These are phyloP conservation scores for Candida namnaoensis DNA, from an alignment of 805 yeast species.

Conservation along the genomic window DNA sequence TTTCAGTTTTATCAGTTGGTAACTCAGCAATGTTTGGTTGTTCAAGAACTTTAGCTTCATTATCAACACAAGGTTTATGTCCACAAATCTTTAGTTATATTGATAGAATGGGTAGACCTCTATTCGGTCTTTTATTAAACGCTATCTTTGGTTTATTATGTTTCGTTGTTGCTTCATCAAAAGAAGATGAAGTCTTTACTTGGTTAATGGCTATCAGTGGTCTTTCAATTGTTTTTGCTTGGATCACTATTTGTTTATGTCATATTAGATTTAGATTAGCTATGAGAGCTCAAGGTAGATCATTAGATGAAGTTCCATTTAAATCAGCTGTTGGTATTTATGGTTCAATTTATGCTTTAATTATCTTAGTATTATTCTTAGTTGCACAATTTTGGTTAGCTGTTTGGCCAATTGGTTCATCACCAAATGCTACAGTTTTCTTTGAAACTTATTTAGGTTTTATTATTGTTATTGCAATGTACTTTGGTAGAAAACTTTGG, in stretches of 20 bases:
- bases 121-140: constrained; percentile 33
- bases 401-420: constrained; percentile 31
- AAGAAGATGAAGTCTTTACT: constrained; percentile 30
- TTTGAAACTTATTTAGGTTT: constrained; percentile 34
- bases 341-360: constrained; percentile 32
- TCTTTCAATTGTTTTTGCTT: constrained; percentile 37
- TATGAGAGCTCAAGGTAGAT: constrained; percentile 31
- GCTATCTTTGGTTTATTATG: constrained; percentile 32
- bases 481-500: constrained; percentile 34
- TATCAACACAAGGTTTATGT: constrained; percentile 36
- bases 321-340: constrained; percentile 31
- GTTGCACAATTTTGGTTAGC: constrained; percentile 42
- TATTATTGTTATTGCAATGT: constrained; percentile 28
- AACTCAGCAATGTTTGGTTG: constrained; percentile 51
- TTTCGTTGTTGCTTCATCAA: constrained; percentile 33
- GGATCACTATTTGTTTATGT: constrained; percentile 37
- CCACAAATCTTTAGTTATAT: constrained; percentile 33
- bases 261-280: constrained; percentile 39
- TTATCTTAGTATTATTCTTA: constrained; percentile 27
- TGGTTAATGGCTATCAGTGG: constrained; percentile 45
- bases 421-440: constrained; percentile 24
- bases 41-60: constrained; percentile 41
- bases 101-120: constrained; percentile 42
- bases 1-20: constrained; percentile 36
- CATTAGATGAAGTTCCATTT: constrained; percentile 30